Base-by-base conservation (phyloP, 2,329 filamentous ascomycete species). In the Aureobasidium vineae region DNA sequence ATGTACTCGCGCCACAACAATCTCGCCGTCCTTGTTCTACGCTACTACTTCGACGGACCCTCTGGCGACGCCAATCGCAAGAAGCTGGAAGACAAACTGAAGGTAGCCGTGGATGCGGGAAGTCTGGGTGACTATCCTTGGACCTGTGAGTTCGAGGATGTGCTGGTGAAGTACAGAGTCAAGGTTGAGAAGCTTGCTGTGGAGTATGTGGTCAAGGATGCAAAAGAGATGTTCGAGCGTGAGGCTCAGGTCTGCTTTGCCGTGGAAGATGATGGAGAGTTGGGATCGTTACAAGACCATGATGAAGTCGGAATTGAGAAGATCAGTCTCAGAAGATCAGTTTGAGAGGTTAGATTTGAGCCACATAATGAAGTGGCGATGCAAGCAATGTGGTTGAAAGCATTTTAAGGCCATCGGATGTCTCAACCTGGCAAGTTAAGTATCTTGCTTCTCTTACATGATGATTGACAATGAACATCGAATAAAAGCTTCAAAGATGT, bases 61-160 rank as follows among this genome's bases (percentile, higher is more conserved):
- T 10, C 10, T n/a, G n/a, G 40, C 23, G 13, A 15, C 3, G 7
- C 2, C 26, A 59, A 33, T 2, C 54, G 54, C 19, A 59, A 10
- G 7, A 45, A 13, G 2, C 6, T 59, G 26, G 40, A 45, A 23
- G 36, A 15, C 4, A 45, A 19, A 21, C 6, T 59, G 8, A 43
- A 2, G 26, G 26, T 13, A 15, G 26, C 54, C 2, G 19, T 1
- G 2, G 23, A 31, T 0, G 15, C 13, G 0, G 40, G 40, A 3
- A 45, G 28, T 59, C 54, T 59, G 19, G 54, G 54, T 31, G 40
- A 59, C 19, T 59, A 33, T 10, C 23, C 54, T 3, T 59, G 54
- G 54, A 21, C 16, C 0, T 13, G 21, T 19, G 26, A 33, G 8
- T 59, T 59, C 10, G 54, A 45, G 40, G 38, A 43, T 23, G 54